phyloP scores from a whole-genome alignment of 768 basidiomycete genomes.

The Daedaleopsis sinensis region DNA sequence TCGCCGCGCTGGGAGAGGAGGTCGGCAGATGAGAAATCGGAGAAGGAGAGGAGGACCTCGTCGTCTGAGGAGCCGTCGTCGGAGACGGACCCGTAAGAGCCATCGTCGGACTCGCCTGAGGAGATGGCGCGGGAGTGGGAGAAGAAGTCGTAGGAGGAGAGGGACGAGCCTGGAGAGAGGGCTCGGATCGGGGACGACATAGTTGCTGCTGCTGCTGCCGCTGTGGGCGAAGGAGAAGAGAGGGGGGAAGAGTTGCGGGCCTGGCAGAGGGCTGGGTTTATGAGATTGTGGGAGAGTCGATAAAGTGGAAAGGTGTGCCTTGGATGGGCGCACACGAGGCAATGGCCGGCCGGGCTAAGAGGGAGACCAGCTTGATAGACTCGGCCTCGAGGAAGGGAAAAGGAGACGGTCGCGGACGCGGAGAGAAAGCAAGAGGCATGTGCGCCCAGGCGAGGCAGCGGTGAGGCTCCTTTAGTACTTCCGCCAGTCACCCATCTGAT shows the following conservation, averaged over 20 bases:
- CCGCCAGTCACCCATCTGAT: conserved; percentile 5
- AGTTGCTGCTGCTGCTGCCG: conserved; percentile 4
- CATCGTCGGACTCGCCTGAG: conserved; percentile 22
- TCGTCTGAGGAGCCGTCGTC: conserved; percentile 43
- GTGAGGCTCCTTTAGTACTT: conserved; percentile 11
- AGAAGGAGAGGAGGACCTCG: conserved; percentile 54
- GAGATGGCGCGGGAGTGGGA: conserved; percentile 23
- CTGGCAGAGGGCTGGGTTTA: conserved; percentile 12
- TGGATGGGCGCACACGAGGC: conserved; percentile 5
- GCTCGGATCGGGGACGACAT: conserved; percentile 26
- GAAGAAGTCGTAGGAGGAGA: conserved; percentile 36
- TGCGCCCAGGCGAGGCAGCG: conserved; percentile 12
- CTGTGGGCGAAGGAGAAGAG: conserved; percentile 18
- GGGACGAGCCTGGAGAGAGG: conserved; percentile 24
- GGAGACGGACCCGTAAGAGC: conserved; percentile 25
- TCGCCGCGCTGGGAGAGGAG: conserved; percentile 21
- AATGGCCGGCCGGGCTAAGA: background rate
- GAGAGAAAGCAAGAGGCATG: background rate
- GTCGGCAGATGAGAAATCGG: conserved; percentile 37
- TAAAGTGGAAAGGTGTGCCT: conserved; percentile 13
- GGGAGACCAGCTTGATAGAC: conserved; percentile 7
- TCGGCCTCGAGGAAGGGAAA: conserved; percentile 14
- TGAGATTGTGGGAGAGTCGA: conserved; percentile 1
- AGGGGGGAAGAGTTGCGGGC: conserved; percentile 12
- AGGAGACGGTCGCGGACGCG: conserved; percentile 4